A percentile compares a stretch with the other conserved stretches of the same genome.
Conservation (phyloP, 2,329 filamentous ascomycete species). For the Verticillium dahliae region DNA sequence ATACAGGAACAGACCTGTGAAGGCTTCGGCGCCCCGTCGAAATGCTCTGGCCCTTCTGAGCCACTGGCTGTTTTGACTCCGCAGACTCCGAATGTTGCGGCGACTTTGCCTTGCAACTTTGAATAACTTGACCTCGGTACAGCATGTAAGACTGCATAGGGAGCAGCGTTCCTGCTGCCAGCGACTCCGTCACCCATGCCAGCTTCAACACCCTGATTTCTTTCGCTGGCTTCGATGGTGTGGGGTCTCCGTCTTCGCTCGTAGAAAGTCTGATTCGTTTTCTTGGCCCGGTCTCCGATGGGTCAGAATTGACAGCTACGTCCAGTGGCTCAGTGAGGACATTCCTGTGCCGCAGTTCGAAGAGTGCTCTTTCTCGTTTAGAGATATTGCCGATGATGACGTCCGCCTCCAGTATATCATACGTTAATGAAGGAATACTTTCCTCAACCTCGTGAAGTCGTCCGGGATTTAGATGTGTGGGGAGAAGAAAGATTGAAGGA, state of each 20-base stretch:
- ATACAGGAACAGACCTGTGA: background rate
- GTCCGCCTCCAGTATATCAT: slow-evolving; percentile 64
- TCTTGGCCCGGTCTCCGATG: slow-evolving; percentile 11
- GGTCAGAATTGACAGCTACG: background rate
- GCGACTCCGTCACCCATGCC: slow-evolving; percentile 50
- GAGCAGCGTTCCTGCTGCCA: slow-evolving; percentile 35
- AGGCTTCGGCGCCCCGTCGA: background rate
- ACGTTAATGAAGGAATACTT: slow-evolving; percentile 59
- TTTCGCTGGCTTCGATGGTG: background rate
- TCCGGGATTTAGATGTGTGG: slow-evolving; percentile 59
- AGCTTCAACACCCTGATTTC: slow-evolving; percentile 49
- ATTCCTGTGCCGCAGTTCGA: slow-evolving; percentile 68
- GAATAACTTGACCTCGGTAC: slow-evolving; percentile 39
- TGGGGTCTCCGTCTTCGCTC: slow-evolving; percentile 3
- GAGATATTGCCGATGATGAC: slow-evolving; percentile 69
- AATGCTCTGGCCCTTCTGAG: background rate
- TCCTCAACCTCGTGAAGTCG: slow-evolving; percentile 60
- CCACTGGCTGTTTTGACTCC: background rate
- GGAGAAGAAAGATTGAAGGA: slow-evolving; percentile 67
- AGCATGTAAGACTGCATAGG: slow-evolving; percentile 45
- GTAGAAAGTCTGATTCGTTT: slow-evolving; percentile 31
- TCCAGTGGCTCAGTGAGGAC: slow-evolving; percentile 48
- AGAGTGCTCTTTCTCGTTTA: slow-evolving; percentile 62
- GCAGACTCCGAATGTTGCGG: background rate
- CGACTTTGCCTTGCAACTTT: background rate